Evolutionary conservation across 768 basidiomycete species (phyloP).

Genomic region (Boletus tylopilopsis): DNA sequence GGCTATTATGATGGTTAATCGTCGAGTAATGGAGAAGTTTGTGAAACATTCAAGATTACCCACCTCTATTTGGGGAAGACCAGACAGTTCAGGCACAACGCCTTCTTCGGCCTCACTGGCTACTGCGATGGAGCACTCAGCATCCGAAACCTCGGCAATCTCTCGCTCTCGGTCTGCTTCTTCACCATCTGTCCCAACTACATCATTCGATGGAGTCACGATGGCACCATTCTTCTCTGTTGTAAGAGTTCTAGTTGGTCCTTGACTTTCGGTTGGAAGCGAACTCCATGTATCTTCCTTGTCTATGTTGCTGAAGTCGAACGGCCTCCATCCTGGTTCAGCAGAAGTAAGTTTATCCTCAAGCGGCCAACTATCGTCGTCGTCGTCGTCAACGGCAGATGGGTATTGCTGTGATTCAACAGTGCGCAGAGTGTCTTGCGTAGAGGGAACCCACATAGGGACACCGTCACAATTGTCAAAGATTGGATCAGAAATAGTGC

Average conservation of each 20-base stretch:
- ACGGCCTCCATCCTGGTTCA: slow-evolving; percentile 57
- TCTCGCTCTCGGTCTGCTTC: slow-evolving; percentile 12
- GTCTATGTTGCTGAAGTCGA: slow-evolving; percentile 48
- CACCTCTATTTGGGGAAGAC: slow-evolving; percentile 43
- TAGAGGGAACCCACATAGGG: slow-evolving; percentile 54
- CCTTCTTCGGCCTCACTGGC: slow-evolving; percentile 38
- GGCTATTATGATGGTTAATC: slow-evolving; percentile 14
- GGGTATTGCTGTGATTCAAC: slow-evolving; percentile 32
- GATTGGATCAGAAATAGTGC: slow-evolving; percentile 45
- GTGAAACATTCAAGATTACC: slow-evolving; percentile 9
- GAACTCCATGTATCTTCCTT: slow-evolving; percentile 80
- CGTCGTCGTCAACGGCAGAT: slow-evolving; percentile 38
- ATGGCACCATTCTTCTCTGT: slow-evolving; percentile 6
- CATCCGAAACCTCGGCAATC: slow-evolving; percentile 33
- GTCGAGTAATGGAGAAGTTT: slow-evolving; percentile 1
- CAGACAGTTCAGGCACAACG: slow-evolving; percentile 35
- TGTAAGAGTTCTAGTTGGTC: slow-evolving; percentile 23
- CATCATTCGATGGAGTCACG: slow-evolving; percentile 1
- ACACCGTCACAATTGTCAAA: slow-evolving; percentile 46
- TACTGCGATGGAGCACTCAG: slow-evolving; percentile 31
- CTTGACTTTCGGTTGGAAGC: slow-evolving; percentile 55
- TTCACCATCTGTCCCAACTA: slow-evolving; percentile 9
- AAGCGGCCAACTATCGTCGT: slow-evolving; percentile 70
- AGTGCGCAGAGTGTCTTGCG: slow-evolving; percentile 58
- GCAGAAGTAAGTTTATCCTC: slow-evolving; percentile 58